Evolutionary conservation across 169 alveolate genomes (phyloP).

Genomic region (Cryptosporidium meleagridis): DNA sequence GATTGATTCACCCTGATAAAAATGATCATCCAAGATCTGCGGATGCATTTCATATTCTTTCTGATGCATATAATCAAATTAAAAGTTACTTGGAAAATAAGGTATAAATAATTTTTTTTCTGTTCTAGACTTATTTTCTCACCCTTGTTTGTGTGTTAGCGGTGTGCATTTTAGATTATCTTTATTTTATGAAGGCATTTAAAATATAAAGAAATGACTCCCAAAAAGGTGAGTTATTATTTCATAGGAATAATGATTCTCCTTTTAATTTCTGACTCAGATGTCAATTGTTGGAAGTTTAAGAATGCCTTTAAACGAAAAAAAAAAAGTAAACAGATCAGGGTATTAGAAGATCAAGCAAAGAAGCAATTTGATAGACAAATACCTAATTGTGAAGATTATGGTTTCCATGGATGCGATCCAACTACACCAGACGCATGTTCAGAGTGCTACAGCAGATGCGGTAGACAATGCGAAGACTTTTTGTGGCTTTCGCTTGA

Average conservation of each 20-base stretch:
- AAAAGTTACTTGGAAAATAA: conserved; percentile 22
- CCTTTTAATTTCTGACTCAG: not conserved
- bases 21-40: conserved; percentile 68
- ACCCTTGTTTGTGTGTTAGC: conserved; percentile 21
- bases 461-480: conserved; percentile 70
- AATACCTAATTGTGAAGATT: conserved; percentile 73
- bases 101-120: not conserved
- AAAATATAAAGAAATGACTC: not conserved
- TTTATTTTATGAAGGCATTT: not conserved
- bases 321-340: conserved; percentile 21
- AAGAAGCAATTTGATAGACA: conserved; percentile 66
- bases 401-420: conserved; percentile 72
- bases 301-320: conserved; percentile 23
- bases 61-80: conserved; percentile 62
- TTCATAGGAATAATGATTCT: conserved; percentile 24
- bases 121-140: not conserved
- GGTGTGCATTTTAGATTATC: conserved; percentile 24
- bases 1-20: conserved; percentile 63
- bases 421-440: conserved; percentile 75
- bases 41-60: conserved; percentile 66
- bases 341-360: conserved; percentile 65
- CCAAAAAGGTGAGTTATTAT: conserved; percentile 42
- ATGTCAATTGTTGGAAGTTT: conserved; percentile 29
- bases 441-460: conserved; percentile 66
- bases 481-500: conserved; percentile 69